Evolutionary conservation across 2,329 filamentous ascomycete genomes (phyloP), one percentile per base, ranked within the genome.

Genomic region (Coleophoma crateriformis): DNA sequence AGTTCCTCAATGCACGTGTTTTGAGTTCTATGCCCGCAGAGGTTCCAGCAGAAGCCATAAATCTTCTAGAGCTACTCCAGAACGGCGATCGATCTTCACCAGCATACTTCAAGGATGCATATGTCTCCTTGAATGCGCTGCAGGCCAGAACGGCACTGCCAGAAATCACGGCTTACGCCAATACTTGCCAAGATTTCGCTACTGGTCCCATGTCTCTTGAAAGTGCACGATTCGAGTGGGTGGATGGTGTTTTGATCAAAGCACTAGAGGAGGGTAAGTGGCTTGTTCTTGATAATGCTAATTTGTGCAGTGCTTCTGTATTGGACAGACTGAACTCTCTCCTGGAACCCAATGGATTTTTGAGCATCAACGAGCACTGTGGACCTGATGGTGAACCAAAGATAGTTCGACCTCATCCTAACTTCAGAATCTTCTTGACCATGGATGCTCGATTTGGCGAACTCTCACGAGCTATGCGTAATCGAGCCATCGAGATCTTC

Each of bases 251-350:
- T 44, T 84, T 99, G 40, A 86, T 97, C 44, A 86, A 90, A 59
- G 92, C 94, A 39, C 75, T 97, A 11, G 79, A 95, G 62, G 76
- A 85, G 58, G 94, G 94, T 13, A 81, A 90, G 53, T 99, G 94
- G 94, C 76, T 99, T 15, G 85, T 99, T 11, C 81, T 99, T 19
- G 94, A 99, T 68, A 96, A 99, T 67, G 94, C 95, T 52, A 99
- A 99, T 62, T 78, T 99, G 50, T 99, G 95, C 71, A 96, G 87
- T 61, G 87, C 92, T 20, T 96, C 92, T 7, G 94, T 99, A 1
- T 78, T 99, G 10, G 94, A 99, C 68, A 81, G 95, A 54, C 73
- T 99, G 46, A 99, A 99, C 66, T 97, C 94, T 0, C 73, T 99
- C 8, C 84, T 97, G 7, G 94, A 99, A 65, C 91, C 90, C 0